phyloP scores from a whole-genome alignment of 2,329 filamentous ascomycete species.

The Ophiosphaerella narmari region DNA sequence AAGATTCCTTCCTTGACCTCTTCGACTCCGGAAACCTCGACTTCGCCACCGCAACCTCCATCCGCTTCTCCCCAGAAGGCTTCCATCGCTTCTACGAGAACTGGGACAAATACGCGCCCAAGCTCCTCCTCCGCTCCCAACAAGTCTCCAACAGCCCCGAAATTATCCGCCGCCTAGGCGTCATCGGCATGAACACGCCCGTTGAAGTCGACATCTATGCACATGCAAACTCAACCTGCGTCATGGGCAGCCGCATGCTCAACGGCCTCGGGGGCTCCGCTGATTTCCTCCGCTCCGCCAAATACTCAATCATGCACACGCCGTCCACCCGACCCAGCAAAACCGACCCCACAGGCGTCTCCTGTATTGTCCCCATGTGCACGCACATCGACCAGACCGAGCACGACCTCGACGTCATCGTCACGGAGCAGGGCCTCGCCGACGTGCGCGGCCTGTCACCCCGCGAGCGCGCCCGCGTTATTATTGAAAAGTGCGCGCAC shows the following conservation, averaged over 20 bases:
- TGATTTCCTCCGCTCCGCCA: constrained; percentile 77
- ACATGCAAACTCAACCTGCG: constrained; percentile 87
- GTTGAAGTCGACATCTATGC: constrained; percentile 95
- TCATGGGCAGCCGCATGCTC: constrained; percentile 86
- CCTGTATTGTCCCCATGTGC: constrained; percentile 91
- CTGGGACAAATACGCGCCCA: constrained; percentile 79
- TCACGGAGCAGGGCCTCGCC: constrained; percentile 77
- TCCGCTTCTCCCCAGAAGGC: constrained; percentile 87
- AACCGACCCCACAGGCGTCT: constrained; percentile 79
- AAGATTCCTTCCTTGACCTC: constrained; percentile 90
- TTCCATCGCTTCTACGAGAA: constrained; percentile 90
- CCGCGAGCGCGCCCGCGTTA: constrained; percentile 78
- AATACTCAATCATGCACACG: constrained; percentile 94
- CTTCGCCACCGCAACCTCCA: constrained; percentile 87
- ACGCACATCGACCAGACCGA: constrained; percentile 93
- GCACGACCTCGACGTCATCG: constrained; percentile 87
- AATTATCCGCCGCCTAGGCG: constrained; percentile 83
- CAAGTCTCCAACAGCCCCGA: constrained; percentile 88
- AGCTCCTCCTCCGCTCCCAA: constrained; percentile 85
- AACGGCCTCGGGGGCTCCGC: constrained; percentile 83
- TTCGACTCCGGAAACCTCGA: constrained; percentile 87
- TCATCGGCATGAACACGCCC: constrained; percentile 94
- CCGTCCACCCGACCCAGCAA: constrained; percentile 80
- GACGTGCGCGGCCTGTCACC: constrained; percentile 83
- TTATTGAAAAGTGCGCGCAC: constrained; percentile 86